Percentiles rank a stretch among this genome's conserved stretches.
phyloP scores from a whole-genome alignment of 1,139 yeast species.

The Arxiozyma heterogenica region DNA sequence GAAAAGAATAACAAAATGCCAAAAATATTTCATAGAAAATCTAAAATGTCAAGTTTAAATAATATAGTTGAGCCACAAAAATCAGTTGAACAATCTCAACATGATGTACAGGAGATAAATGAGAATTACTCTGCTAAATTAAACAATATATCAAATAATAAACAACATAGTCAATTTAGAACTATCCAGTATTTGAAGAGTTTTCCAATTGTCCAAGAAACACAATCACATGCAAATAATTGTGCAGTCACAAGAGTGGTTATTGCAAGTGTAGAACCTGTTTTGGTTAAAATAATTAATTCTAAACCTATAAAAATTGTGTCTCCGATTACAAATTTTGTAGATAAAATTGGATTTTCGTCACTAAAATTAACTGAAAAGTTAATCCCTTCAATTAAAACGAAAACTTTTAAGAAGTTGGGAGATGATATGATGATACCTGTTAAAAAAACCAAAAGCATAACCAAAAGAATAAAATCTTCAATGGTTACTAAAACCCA shows the following conservation, averaged over 20 bases:
- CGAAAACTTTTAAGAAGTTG: constrained; percentile 28
- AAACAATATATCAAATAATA: background rate
- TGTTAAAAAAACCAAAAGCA: constrained; percentile 19
- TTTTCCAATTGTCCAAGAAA: constrained; percentile 38
- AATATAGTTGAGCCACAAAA: background rate
- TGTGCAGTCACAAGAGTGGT: constrained; percentile 34
- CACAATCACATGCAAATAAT: constrained; percentile 31
- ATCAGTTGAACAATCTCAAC: background rate
- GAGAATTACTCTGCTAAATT: background rate
- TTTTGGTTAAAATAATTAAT: constrained; percentile 30
- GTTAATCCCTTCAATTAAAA: constrained; percentile 30
- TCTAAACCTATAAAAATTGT: constrained; percentile 29
- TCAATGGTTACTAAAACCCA: constrained; percentile 21
- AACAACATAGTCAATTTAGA: constrained; percentile 11
- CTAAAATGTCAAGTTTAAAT: background rate
- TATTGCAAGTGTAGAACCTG: constrained; percentile 39
- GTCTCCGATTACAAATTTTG: constrained; percentile 31
- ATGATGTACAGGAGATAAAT: background rate
- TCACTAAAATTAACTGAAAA: constrained; percentile 30
- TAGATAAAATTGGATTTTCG: constrained; percentile 30
- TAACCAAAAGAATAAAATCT: constrained; percentile 26
- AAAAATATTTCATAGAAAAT: constrained; percentile 7
- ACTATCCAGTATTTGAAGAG: constrained; percentile 31
- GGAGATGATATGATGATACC: constrained; percentile 28
- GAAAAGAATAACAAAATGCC: constrained; percentile 4